Base-by-base conservation (phyloP, 192 early-diverging fungal genomes). In the Linderina pennispora region DNA sequence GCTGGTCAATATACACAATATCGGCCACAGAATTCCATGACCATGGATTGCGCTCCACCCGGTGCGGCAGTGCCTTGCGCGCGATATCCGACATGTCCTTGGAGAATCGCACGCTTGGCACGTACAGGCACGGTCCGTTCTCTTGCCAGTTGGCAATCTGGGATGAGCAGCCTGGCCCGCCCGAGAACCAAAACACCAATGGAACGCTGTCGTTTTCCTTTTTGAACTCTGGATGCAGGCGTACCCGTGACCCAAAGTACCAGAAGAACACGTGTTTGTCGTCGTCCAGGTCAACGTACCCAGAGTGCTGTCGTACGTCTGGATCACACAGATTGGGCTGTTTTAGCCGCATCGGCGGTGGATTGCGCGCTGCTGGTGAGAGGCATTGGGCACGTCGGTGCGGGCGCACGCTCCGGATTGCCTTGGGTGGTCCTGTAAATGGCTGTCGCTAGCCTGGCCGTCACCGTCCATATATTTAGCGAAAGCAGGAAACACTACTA, bases 271-370 rank as follows among this genome's bases (percentile, higher is more conserved):
- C 67, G 47, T 80, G 75, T 37, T 50, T 52, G 53, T 82, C 76
- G 0, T 52, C 47, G 23, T 62, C 78, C 45, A 74, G 26, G 55
- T 86, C 82, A 11, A 89, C 41, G 55, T 89, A 86, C 26, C 85
- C 87, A 13, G 85, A 87, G 51, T 78, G 80, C 77, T 95, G 94
- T 53, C 88, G 85, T 41, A 94, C 94, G 21, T 77, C 64, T 18
- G 81, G 75, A 61, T 98, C 95, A 62, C 95, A 98, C 23, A 97
- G 75, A 20, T 50, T 48, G 19, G 85, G 85, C 43, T 77, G 53
- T 49, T 81, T 84, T 23, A 82, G 64, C 22, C 85, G 81, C 56
- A 91, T 71, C 1, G 56, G 36, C 14, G 67, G 67, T 8, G 69
- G 67, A 25, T 71, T 71, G 23, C 31, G 40, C n/a, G n/a, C n/a